These are phyloP conservation scores for Teunomyces funiuensis DNA, from an alignment of 805 yeast genomes.

Conservation along the genomic window DNA sequence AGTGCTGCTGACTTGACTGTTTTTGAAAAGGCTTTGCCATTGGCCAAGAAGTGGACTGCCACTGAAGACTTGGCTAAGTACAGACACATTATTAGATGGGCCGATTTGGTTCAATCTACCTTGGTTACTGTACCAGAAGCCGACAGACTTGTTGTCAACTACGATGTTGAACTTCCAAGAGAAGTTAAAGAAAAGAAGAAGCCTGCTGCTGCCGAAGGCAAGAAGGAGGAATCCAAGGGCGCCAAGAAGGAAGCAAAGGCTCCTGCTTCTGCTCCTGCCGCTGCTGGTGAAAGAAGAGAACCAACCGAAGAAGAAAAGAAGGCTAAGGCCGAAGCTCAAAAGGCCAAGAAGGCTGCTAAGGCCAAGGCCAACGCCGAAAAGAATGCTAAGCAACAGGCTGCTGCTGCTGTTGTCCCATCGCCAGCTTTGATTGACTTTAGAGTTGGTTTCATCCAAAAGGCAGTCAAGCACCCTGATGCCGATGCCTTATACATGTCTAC, in stretches of 20 bases:
- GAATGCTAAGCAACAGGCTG: conserved; percentile 47
- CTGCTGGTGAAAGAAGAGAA: conserved; percentile 20
- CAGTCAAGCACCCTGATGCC: conserved; percentile 96
- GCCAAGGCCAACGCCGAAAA: conserved; percentile 58
- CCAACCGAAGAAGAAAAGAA: conserved; percentile 44
- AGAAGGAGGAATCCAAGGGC: conserved; percentile 36
- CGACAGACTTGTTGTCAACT: conserved; percentile 57
- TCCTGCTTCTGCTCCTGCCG: conserved; percentile 14
- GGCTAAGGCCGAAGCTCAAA: conserved; percentile 55
- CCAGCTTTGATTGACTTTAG: conserved; percentile 90
- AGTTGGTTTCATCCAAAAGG: conserved; percentile 96
- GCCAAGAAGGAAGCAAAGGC: conserved; percentile 46
- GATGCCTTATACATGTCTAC: conserved; percentile 96
- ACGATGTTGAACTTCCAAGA: conserved; percentile 66
- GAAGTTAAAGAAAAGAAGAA: conserved; percentile 67
- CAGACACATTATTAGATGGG: conserved; percentile 93
- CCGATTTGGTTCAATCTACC: conserved; percentile 77
- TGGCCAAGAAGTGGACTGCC: conserved; percentile 55
- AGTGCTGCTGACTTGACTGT: conserved; percentile 70
- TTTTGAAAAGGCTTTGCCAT: conserved; percentile 64
- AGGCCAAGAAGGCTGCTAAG: conserved; percentile 62
- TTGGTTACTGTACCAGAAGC: conserved; percentile 53
- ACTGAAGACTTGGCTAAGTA: conserved; percentile 54
- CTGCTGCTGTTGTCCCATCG: conserved; percentile 62
- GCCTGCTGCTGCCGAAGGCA: conserved; percentile 30